Percentiles rank a stretch among this genome's conserved stretches.
phyloP scores from a whole-genome alignment of 2,329 filamentous ascomycete genomes.

The Penicillium sp. region DNA sequence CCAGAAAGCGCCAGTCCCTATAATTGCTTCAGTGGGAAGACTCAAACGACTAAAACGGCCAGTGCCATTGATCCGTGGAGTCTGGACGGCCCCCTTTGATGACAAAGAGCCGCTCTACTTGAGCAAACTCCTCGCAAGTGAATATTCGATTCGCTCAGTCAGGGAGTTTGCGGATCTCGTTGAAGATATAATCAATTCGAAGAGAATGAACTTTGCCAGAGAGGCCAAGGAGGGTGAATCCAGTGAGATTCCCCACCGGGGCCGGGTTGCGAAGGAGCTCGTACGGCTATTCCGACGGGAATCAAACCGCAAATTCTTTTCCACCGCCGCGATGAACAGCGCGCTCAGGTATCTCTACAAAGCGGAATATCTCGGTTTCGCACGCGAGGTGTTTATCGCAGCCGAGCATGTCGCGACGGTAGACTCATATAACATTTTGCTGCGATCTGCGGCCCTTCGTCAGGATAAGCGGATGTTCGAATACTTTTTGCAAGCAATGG shows the following conservation, averaged over 20 bases:
- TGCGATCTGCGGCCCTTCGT: slow-evolving; percentile 42
- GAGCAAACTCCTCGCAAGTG: slow-evolving; percentile 22
- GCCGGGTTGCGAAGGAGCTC: slow-evolving; percentile 31
- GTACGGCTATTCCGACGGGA: slow-evolving; percentile 39
- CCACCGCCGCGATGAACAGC: slow-evolving; percentile 47
- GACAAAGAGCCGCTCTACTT: slow-evolving; percentile 10
- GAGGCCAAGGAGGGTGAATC: slow-evolving; percentile 7
- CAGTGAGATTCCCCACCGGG: slow-evolving; percentile 15
- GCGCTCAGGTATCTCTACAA: slow-evolving; percentile 46
- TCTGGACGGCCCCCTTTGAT: slow-evolving; percentile 31
- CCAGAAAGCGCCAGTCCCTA: slow-evolving; percentile 33
- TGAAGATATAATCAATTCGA: slow-evolving; percentile 39
- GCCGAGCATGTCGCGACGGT: slow-evolving; percentile 43
- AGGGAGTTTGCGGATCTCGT: slow-evolving; percentile 46
- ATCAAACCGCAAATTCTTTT: slow-evolving; percentile 36
- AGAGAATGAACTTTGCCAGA: slow-evolving; percentile 17
- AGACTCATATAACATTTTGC: slow-evolving; percentile 52
- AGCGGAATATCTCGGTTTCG: slow-evolving; percentile 35
- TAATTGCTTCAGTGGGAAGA: slow-evolving; percentile 35
- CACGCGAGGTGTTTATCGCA: slow-evolving; percentile 39
- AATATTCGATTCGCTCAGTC: slow-evolving; percentile 34
- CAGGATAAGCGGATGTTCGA: slow-evolving; percentile 47
- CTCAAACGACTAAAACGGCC: slow-evolving; percentile 28
- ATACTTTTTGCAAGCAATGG: slow-evolving; percentile 45
- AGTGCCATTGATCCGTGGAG: slow-evolving; percentile 37